phyloP scores from a whole-genome alignment of 129 eudicot species.

The Tanacetum coccineum region DNA sequence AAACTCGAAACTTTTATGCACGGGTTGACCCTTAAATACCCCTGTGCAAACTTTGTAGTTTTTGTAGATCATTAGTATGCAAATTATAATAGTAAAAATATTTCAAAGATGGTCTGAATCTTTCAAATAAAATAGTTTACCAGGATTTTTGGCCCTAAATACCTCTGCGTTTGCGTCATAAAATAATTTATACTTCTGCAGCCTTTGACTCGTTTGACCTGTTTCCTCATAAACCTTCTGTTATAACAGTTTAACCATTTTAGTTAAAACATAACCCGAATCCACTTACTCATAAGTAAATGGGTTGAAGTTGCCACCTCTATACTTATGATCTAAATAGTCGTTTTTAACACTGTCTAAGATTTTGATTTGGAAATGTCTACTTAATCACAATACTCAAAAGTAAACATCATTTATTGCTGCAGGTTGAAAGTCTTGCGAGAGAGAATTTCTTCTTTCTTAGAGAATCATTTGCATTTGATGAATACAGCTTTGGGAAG shows the following conservation, averaged over 20 bases:
- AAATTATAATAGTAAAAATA: no score
- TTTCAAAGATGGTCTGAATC: no score
- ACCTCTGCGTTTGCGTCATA: no score
- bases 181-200: no score
- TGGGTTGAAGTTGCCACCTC: neutral
- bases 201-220: neutral
- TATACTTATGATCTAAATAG: neutral
- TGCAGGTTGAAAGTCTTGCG: slow-evolving; percentile 75
- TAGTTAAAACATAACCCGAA: neutral
- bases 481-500: slow-evolving; percentile 66
- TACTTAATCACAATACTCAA: neutral
- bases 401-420: slow-evolving; percentile 14
- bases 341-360: neutral
- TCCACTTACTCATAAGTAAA: neutral
- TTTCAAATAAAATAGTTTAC: no score
- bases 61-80: no score
- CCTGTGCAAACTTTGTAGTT: no score
- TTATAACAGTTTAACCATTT: no score
- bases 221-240: neutral
- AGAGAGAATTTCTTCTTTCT: slow-evolving; percentile 71
- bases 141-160: no score
- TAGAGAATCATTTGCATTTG: slow-evolving; percentile 57
- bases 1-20: no score
- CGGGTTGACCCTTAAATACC: no score
- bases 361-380: neutral